Conservation (phyloP, 371 early-diverging fungal species). For the Actinomucor elegans region DNA sequence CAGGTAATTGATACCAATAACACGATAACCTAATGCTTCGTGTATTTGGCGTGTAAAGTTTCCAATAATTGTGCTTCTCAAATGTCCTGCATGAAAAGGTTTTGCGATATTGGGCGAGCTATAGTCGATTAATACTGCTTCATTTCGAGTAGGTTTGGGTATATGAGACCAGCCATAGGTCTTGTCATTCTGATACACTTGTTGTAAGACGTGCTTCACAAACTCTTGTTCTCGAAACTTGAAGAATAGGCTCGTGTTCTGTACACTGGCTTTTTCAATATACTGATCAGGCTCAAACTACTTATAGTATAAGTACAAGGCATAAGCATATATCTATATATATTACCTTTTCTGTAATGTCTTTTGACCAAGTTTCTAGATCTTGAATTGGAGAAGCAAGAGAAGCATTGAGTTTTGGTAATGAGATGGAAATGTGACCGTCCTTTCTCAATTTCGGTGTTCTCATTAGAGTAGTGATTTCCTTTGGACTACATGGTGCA, state of each 20-base stretch:
- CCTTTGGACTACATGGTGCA: slow-evolving; percentile 7
- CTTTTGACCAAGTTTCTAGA: slow-evolving; percentile 52
- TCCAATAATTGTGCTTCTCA: slow-evolving; percentile 98
- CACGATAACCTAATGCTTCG: slow-evolving; percentile 86
- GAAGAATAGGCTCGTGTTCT: slow-evolving; percentile 10
- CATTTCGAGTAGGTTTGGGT: slow-evolving; percentile 3
- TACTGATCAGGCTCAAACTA: slow-evolving; percentile 55
- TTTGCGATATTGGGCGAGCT: slow-evolving; percentile 99
- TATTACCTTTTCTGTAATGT: slow-evolving; percentile 48
- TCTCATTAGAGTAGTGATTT: slow-evolving; percentile 13
- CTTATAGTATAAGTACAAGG: slow-evolving; percentile 3
- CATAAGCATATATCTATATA: neutral
- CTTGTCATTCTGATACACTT: neutral
- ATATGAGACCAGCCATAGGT: slow-evolving; percentile 46
- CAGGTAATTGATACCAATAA: slow-evolving; percentile 95
- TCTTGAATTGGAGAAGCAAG: slow-evolving; percentile 35
- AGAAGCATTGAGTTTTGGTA: slow-evolving; percentile 23
- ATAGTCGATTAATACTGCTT: slow-evolving; percentile 90
- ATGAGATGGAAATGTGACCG: slow-evolving; percentile 27
- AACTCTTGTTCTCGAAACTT: slow-evolving; percentile 14
- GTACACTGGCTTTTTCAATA: slow-evolving; percentile 14
- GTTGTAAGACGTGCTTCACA: slow-evolving; percentile 43
- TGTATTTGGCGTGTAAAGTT: slow-evolving; percentile 89
- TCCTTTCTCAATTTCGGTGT: slow-evolving; percentile 17
- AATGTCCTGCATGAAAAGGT: slow-evolving; percentile 99